Conservation (phyloP, 306 rosid species). For the Glycyrrhiza uralensis region DNA sequence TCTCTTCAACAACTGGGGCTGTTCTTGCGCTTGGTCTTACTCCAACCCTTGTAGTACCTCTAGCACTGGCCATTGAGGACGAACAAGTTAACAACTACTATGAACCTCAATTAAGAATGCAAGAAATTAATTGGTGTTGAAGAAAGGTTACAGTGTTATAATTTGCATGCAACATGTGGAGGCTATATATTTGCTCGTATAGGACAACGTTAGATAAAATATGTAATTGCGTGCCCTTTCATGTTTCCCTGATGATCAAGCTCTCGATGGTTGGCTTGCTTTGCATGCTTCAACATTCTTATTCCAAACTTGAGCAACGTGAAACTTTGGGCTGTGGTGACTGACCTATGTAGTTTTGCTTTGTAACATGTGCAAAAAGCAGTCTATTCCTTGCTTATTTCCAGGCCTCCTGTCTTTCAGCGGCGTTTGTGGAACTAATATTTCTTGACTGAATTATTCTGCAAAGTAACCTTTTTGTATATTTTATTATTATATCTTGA, state of each 20-base stretch:
- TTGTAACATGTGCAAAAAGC: slow-evolving; percentile 27
- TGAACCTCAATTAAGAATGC: background rate
- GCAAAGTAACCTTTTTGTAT: background rate
- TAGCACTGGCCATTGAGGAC: slow-evolving; percentile 44
- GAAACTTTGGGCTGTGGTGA: slow-evolving; percentile 20
- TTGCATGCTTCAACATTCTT: slow-evolving; percentile 47
- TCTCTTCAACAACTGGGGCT: slow-evolving; percentile 28
- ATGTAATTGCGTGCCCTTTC: slow-evolving; percentile 20
- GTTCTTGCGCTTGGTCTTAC: slow-evolving; percentile 8
- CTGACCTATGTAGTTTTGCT: slow-evolving; percentile 25
- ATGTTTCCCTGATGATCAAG: slow-evolving; percentile 20
- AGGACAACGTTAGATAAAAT: background rate
- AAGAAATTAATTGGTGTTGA: slow-evolving; percentile 19
- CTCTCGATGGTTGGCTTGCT: slow-evolving; percentile 18
- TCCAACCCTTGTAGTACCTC: slow-evolving; percentile 28
- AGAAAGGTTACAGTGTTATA: background rate
- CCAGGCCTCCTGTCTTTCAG: slow-evolving; percentile 24
- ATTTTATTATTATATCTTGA: background rate
- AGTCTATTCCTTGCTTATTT: slow-evolving; percentile 39
- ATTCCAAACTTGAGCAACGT: slow-evolving; percentile 55
- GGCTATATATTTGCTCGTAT: slow-evolving; percentile 5
- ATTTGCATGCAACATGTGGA: slow-evolving; percentile 9
- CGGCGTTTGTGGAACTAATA: background rate
- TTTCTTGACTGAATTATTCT: background rate
- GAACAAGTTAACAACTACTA: background rate